Base-by-base conservation (phyloP, 225 moss, liverwort and hornwort species). In the Physcomitrium patens region DNA sequence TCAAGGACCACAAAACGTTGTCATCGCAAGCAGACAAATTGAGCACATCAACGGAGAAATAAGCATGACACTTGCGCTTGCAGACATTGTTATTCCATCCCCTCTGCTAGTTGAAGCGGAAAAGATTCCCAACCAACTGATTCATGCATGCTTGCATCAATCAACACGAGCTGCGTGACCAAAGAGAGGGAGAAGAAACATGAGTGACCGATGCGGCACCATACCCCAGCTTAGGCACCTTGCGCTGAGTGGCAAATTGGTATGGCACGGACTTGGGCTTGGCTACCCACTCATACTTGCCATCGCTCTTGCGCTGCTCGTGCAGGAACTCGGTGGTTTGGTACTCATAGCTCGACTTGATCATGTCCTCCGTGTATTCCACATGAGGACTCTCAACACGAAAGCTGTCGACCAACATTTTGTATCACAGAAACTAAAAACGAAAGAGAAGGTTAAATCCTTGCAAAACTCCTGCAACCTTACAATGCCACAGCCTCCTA, bases 371-470 rank as follows among this genome's bases (percentile, higher is more conserved):
- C 44, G 89, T 44, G 84, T 97, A 97, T 78, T 90, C 81, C 69
- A 97, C 92, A 70, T 86, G 76, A 27, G 89, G 89, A 60, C 94
- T 94, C 76, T 97, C 96, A 18, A 97, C 96, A 11, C 89, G 89
- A 79, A 97, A 97, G 77, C 80, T 92, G 45, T 97, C 94, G 58
- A 97, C 90, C 91, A 97, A 90, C 96, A 97, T 97, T 77, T 74
- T 86, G 71, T 37, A 37, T 7, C 31, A 12, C 67, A 27, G 3
- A 42, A n/a, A 37, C 31, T 37, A 7, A 37, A 23, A n/a, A 3
- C 7, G 10, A 15, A 49, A 26, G 12, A 10, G 50, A 19, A 2
- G 9, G 5, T 37, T 1, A 6, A 28, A 14, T 19, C 45, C 16
- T 49, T 9, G 26, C 16, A 43, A 27, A 19, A 5, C 18, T 12